Conservation (phyloP, 2,329 filamentous ascomycete species). For the Fusarium chaquense region DNA sequence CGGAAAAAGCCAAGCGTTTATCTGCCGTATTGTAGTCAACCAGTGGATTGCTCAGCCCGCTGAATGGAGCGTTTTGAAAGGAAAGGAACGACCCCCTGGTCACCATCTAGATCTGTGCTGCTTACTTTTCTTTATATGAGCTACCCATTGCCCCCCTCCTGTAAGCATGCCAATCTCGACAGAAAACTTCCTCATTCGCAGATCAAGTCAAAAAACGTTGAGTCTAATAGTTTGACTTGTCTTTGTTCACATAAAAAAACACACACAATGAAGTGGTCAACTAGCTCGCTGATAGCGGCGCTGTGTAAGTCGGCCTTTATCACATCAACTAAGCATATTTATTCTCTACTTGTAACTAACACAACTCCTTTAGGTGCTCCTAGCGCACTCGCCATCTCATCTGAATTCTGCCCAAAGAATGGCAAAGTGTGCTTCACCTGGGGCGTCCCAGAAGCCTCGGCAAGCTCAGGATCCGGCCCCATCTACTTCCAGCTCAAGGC, state of each 20-base stretch:
- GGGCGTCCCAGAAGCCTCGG: constrained; percentile 64
- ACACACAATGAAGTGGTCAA: constrained; percentile 40
- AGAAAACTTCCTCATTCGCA: constrained; percentile 7
- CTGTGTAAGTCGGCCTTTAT: constrained; percentile 40
- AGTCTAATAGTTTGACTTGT: background rate
- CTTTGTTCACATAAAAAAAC: background rate
- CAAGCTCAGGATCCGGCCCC: constrained; percentile 62
- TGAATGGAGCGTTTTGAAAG: constrained; percentile 19
- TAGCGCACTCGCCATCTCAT: constrained; percentile 44
- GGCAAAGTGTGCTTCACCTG: constrained; percentile 66
- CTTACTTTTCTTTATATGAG: constrained; percentile 33
- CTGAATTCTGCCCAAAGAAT: constrained; percentile 57
- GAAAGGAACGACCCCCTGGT: constrained; percentile 5
- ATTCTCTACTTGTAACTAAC: constrained; percentile 14
- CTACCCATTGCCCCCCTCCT: constrained; percentile 12
- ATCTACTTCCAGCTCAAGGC: constrained; percentile 72
- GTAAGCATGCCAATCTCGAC: constrained; percentile 17
- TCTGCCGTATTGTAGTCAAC: background rate
- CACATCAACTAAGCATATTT: background rate
- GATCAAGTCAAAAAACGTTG: background rate
- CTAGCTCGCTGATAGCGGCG: constrained; percentile 30
- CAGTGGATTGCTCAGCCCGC: constrained; percentile 9
- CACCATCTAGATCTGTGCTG: constrained; percentile 28
- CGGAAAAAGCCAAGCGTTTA: constrained; percentile 11
- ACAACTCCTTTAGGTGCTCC: constrained; percentile 35